Base-by-base conservation (phyloP, 495 filamentous ascomycete species). In the Durotheca rogersii region DNA sequence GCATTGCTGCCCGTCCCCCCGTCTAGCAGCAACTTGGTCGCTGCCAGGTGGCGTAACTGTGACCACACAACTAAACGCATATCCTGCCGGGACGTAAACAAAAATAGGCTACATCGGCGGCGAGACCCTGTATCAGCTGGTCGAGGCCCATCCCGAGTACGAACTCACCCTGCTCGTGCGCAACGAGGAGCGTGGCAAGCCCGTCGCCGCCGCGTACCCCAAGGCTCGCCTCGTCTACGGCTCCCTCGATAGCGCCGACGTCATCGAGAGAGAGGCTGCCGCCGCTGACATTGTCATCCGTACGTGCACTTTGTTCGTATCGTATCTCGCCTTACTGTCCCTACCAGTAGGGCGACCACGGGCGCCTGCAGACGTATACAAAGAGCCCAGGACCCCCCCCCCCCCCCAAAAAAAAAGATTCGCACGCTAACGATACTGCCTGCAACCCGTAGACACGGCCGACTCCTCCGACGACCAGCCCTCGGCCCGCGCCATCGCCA, bases 91-190 rank as follows among this genome's bases (percentile, higher is more conserved):
- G 2, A 32, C n/a, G 16, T 2, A 29, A 29, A 51, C n/a, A 34
- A 15, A 14, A 20, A 6, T 77, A 47, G 87, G 87, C 29, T 92
- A 90, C 60, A 87, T 91, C 51, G 88, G 86, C 16, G 87, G 89
- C 12, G 86, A 90, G 55, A 77, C 74, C 19, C 73, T 90, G 27
- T 81, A 81, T 50, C 67, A 68, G 11, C 65, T 91, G 14, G 55
- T 68, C 34, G 68, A 78, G 7, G 72, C 81, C 7, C 82, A 90
- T 60, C 87, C 85, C 1, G 81, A 90, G 23, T 85, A 81, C 64
- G 72, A 87, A 32, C 73, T 83, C 58, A 80, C 84, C 1, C 72
- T 79, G 33, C 68, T 92, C 6, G 82, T 89, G 16, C 81, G 89
- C 15, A 83, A 76, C 64, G 73, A 78, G 57, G 77, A 81, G 39